Percentiles rank a stretch among this genome's conserved stretches.
phyloP scores from a whole-genome alignment of 192 early-diverging fungal genomes.

The Coemansia umbellata region DNA sequence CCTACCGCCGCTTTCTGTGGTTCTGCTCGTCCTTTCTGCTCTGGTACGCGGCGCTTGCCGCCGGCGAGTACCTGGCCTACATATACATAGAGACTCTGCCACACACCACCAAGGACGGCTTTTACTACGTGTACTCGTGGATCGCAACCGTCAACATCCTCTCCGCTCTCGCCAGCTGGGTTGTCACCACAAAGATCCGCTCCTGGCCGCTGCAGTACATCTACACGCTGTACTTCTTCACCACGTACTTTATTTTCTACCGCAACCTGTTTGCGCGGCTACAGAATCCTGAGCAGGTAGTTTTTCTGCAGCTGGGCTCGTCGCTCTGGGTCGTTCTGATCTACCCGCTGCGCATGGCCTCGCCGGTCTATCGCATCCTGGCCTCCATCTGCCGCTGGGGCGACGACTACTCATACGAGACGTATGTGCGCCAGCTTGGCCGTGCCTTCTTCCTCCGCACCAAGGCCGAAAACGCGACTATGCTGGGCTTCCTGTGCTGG shows the following conservation, averaged over 20 bases:
- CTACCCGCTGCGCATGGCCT: slow-evolving; percentile 69
- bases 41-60: slow-evolving; percentile 61
- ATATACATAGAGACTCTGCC: slow-evolving; percentile 56
- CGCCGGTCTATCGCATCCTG: slow-evolving; percentile 49
- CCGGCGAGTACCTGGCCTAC: slow-evolving; percentile 68
- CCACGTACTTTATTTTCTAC: slow-evolving; percentile 80
- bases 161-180: slow-evolving; percentile 62
- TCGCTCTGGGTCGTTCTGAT: slow-evolving; percentile 74
- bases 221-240: slow-evolving; percentile 74
- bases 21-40: slow-evolving; percentile 68
- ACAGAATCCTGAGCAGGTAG: slow-evolving; percentile 62
- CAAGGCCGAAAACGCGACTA: slow-evolving; percentile 72
- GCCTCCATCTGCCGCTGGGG: slow-evolving; percentile 53
- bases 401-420: slow-evolving; percentile 59
- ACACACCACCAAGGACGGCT: slow-evolving; percentile 57
- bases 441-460: slow-evolving; percentile 69
- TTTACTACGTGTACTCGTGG: slow-evolving; percentile 73
- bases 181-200: slow-evolving; percentile 58
- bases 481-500: slow-evolving; percentile 72
- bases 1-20: slow-evolving; percentile 73
- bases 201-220: slow-evolving; percentile 66
- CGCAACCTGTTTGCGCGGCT: slow-evolving; percentile 71
- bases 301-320: slow-evolving; percentile 62
- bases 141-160: slow-evolving; percentile 67
- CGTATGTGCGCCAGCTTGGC: slow-evolving; percentile 65